These are phyloP conservation scores for Fonsecaea monophora DNA, from an alignment of 2,329 filamentous ascomycete species.

Conservation along the genomic window DNA sequence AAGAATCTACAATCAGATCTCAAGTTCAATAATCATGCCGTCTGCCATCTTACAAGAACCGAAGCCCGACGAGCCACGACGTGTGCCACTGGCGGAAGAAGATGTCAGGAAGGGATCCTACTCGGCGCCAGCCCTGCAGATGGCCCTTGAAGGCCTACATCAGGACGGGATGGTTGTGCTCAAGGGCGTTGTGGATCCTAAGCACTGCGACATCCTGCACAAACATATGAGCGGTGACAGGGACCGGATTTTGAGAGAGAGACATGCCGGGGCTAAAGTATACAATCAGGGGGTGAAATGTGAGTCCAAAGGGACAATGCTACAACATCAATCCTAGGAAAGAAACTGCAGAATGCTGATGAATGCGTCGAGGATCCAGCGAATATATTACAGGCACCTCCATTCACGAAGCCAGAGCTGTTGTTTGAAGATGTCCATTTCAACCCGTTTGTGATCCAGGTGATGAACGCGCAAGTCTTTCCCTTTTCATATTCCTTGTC, in stretches of 20 bases:
- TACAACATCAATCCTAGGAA: neutral
- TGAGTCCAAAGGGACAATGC: constrained; percentile 24
- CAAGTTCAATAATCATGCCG: constrained; percentile 12
- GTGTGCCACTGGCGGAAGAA: constrained; percentile 38
- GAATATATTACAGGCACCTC: constrained; percentile 51
- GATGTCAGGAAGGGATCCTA: constrained; percentile 41
- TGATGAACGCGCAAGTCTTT: constrained; percentile 48
- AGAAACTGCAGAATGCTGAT: neutral
- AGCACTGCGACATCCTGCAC: constrained; percentile 47
- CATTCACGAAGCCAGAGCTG: constrained; percentile 44
- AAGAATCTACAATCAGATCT: neutral
- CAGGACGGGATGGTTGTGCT: constrained; percentile 49
- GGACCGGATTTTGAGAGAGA: constrained; percentile 36
- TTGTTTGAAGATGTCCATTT: constrained; percentile 52
- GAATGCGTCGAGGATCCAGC: constrained; percentile 36
- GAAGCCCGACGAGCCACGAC: constrained; percentile 37
- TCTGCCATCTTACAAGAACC: constrained; percentile 10
- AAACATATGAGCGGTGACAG: constrained; percentile 48
- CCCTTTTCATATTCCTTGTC: neutral
- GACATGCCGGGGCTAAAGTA: constrained; percentile 33
- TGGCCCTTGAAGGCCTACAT: constrained; percentile 47
- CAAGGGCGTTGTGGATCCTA: constrained; percentile 46
- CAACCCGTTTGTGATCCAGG: constrained; percentile 51
- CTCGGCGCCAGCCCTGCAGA: constrained; percentile 43
- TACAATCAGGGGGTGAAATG: constrained; percentile 50